phyloP scores from a whole-genome alignment of 352 stramenopile genomes.

The Elongisporangium anandrum region DNA sequence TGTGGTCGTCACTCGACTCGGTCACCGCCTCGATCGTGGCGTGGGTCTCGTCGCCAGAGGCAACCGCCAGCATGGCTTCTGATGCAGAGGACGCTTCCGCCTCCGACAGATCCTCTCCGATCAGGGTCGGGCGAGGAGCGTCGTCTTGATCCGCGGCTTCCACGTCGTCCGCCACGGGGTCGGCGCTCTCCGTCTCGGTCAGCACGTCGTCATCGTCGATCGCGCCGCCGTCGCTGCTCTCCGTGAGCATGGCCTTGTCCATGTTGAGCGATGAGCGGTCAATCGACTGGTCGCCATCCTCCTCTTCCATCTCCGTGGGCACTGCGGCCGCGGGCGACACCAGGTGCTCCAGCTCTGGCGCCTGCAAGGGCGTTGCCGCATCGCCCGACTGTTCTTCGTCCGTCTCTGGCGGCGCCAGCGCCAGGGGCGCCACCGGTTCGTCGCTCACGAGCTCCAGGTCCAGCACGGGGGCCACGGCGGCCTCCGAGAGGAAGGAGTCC shows the following conservation, averaged over 20 bases:
- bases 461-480: not conserved
- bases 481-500: not conserved
- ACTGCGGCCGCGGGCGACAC: not conserved
- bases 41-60: slow-evolving; percentile 19
- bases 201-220: not conserved
- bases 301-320: not conserved
- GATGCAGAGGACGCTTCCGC: slow-evolving; percentile 4
- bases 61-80: slow-evolving; percentile 2
- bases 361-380: slow-evolving; percentile 10
- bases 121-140: not conserved
- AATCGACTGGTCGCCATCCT: not conserved
- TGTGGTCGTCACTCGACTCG: slow-evolving; percentile 17
- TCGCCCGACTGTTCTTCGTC: slow-evolving; percentile 7
- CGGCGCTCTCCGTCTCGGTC: not conserved
- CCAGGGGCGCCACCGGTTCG: not conserved
- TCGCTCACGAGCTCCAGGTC: not conserved
- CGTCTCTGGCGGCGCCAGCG: not conserved
- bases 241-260: not conserved
- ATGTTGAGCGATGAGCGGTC: not conserved
- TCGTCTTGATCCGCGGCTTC: not conserved
- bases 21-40: slow-evolving; percentile 45
- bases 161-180: not conserved
- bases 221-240: not conserved
- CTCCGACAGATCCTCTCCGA: not conserved
- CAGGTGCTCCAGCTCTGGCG: not conserved